phyloP scores from a whole-genome alignment of 805 yeast species.

The Metschnikowia lachancei region DNA sequence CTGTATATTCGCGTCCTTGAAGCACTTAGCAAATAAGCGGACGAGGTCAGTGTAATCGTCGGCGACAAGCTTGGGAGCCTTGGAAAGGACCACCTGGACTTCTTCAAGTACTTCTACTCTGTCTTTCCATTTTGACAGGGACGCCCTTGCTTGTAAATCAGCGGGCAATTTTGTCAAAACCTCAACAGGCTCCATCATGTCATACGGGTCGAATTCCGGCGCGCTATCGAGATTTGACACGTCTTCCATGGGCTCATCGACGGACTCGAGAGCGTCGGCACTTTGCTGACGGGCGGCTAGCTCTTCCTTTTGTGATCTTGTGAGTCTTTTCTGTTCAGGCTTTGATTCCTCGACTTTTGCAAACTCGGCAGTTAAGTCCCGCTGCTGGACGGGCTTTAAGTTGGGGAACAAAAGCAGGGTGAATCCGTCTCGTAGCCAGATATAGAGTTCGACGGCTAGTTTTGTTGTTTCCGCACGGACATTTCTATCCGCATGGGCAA shows the following conservation, averaged over 20 bases:
- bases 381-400: slow-evolving; percentile 89
- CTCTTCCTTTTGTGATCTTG: slow-evolving; percentile 52
- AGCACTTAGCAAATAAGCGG: slow-evolving; percentile 61
- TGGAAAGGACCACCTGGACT: slow-evolving; percentile 44
- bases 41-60: slow-evolving; percentile 68
- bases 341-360: slow-evolving; percentile 42
- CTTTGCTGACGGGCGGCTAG: slow-evolving; percentile 24
- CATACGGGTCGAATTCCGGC: slow-evolving; percentile 58
- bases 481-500: slow-evolving; percentile 80
- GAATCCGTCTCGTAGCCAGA: slow-evolving; percentile 68
- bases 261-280: slow-evolving; percentile 15
- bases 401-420: slow-evolving; percentile 60
- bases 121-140: slow-evolving; percentile 83
- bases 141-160: slow-evolving; percentile 53
- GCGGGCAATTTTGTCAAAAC: slow-evolving; percentile 64
- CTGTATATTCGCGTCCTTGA: slow-evolving; percentile 86
- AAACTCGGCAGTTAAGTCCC: slow-evolving; percentile 71
- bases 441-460: slow-evolving; percentile 65
- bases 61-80: slow-evolving; percentile 52
- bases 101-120: slow-evolving; percentile 82
- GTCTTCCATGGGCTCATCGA: slow-evolving; percentile 32
- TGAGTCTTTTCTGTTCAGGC: slow-evolving; percentile 54
- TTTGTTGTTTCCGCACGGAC: slow-evolving; percentile 78
- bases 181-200: slow-evolving; percentile 65
- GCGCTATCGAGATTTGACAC: slow-evolving; percentile 15